A percentile compares a stretch with the other conserved stretches of the same genome.
Evolutionary conservation across 2,329 filamentous ascomycete genomes (phyloP).

Genomic region (Dactylellina cionopaga): DNA sequence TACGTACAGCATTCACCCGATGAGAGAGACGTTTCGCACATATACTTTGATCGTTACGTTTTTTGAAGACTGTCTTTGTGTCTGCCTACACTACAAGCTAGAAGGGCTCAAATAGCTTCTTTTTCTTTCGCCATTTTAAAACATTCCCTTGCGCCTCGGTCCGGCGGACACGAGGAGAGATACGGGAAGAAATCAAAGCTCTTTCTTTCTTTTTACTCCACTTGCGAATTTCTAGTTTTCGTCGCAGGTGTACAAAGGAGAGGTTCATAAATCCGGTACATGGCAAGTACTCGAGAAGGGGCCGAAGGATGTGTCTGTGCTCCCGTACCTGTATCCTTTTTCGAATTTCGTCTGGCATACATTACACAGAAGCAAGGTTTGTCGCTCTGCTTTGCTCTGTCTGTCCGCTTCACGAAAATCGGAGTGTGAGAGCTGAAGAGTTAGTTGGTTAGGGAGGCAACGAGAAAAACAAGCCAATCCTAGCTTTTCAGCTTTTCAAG

Average conservation of each 20-base stretch:
- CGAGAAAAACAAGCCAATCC: slow-evolving; percentile 6
- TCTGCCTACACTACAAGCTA: slow-evolving; percentile 30
- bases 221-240: slow-evolving; percentile 1
- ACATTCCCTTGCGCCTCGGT: slow-evolving; percentile 49
- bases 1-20: too few relatives aligned
- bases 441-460: not conserved
- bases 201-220: not conserved
- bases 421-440: not conserved
- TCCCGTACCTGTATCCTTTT: slow-evolving; percentile 6
- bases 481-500: slow-evolving; percentile 4
- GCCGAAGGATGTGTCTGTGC: slow-evolving; percentile 34
- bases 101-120: slow-evolving; percentile 44
- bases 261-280: too few relatives aligned
- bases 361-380: not conserved
- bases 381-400: too few relatives aligned
- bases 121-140: slow-evolving; percentile 34
- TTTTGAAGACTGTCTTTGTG: not conserved
- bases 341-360: not conserved
- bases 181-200: not conserved
- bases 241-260: slow-evolving; percentile 5
- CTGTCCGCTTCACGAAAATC: too few relatives aligned
- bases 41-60: not conserved
- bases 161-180: slow-evolving; percentile 42
- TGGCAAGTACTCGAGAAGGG: not conserved
- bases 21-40: slow-evolving; percentile 6